Evolutionary conservation across 768 basidiomycete species (phyloP).

Genomic region (Tylopilus rubrobrunneus): DNA sequence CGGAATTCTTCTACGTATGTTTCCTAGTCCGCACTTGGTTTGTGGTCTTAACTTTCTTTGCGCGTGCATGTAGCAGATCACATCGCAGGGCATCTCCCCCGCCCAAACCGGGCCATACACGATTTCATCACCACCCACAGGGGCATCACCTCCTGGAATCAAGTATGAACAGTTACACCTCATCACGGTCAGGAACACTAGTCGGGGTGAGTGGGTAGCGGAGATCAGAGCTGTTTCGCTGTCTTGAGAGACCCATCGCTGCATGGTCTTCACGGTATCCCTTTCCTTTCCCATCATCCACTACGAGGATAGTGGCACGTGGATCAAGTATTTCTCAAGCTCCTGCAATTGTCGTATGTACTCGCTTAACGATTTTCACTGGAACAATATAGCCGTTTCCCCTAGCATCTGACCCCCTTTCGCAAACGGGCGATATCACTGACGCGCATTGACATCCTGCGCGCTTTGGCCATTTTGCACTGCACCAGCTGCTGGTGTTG

Average conservation of each 20-base stretch:
- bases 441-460: background rate
- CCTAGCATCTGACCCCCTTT: background rate
- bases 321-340: background rate
- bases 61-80: conserved; percentile 15
- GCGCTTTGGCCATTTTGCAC: background rate
- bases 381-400: conserved; percentile 2
- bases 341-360: conserved; percentile 1
- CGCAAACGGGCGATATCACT: background rate
- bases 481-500: background rate
- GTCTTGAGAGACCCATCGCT: conserved; percentile 5
- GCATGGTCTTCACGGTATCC: background rate
- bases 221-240: conserved; percentile 21
- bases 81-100: conserved; percentile 8
- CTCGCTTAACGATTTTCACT: background rate
- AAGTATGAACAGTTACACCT: conserved; percentile 22
- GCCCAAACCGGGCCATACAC: conserved; percentile 17
- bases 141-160: conserved; percentile 16
- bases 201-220: conserved; percentile 26
- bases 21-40: background rate
- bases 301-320: conserved; percentile 5
- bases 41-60: background rate
- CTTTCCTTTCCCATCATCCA: background rate
- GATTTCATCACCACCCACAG: conserved; percentile 10
- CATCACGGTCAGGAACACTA: conserved; percentile 25
- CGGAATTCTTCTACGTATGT: conserved; percentile 29